phyloP scores from a whole-genome alignment of 176 grass and related monocot species.

The Aegilops tauschii region DNA sequence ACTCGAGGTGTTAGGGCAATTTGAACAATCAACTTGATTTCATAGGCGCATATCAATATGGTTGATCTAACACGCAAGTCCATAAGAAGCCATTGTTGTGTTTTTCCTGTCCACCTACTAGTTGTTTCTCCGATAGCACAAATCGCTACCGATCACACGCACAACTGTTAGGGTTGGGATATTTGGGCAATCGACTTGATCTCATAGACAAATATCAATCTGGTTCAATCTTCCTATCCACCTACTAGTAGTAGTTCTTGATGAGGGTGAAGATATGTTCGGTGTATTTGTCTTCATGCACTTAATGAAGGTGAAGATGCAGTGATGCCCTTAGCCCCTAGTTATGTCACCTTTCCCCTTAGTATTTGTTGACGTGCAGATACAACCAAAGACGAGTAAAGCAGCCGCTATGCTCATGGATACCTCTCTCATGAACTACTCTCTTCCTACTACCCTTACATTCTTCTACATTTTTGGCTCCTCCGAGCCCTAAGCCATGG shows the following conservation, averaged over 20 bases:
- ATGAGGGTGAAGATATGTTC: neutral
- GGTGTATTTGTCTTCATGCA: neutral
- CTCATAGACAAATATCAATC: no score
- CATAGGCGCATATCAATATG: neutral
- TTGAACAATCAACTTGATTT: neutral
- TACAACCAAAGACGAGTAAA: neutral
- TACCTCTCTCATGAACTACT: neutral
- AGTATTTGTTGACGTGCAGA: neutral
- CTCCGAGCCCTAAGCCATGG: neutral
- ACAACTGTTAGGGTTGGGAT: neutral
- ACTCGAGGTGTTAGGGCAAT: neutral
- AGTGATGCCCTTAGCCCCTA: neutral
- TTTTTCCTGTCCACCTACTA: neutral
- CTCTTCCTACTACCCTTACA: neutral
- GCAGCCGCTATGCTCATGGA: neutral
- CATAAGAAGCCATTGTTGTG: neutral
- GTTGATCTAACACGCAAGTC: neutral
- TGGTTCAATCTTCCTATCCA: no score
- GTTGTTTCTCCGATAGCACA: neutral
- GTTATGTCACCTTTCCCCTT: neutral
- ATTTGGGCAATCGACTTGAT: no score
- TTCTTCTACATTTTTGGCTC: neutral
- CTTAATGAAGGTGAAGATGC: neutral
- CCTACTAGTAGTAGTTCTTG: neutral
- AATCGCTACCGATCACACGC: neutral